Evolutionary conservation across 1,284 basidiomycete genomes (phyloP).

Genomic region (Mycena citricolor): DNA sequence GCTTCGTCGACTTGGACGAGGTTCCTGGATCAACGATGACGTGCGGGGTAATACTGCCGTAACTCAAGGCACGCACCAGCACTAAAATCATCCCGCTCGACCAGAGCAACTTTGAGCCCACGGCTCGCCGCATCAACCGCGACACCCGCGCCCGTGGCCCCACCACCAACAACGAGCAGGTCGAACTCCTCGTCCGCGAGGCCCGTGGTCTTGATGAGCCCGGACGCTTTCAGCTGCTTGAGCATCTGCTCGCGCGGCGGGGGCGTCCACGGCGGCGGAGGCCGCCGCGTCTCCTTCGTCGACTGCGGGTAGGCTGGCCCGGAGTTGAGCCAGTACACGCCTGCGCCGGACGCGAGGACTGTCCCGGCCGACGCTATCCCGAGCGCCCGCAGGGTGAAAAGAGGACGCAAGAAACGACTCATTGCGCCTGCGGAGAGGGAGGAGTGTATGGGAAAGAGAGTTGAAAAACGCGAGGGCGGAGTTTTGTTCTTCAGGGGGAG

Average conservation of each 20-base stretch:
- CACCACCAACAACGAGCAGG: conserved; percentile 87
- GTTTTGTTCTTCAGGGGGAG: no score
- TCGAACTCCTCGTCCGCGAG: conserved; percentile 60
- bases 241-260: conserved; percentile 68
- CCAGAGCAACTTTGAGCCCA: conserved; percentile 90
- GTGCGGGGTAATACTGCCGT: background rate
- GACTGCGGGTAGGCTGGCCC: conserved; percentile 64
- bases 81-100: conserved; percentile 92
- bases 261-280: conserved; percentile 76
- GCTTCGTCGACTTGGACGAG: conserved; percentile 95
- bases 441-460: no score
- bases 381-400: conserved; percentile 56
- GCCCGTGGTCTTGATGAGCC: conserved; percentile 27
- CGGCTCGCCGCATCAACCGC: conserved; percentile 93
- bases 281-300: conserved; percentile 59
- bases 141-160: conserved; percentile 93
- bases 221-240: conserved; percentile 50
- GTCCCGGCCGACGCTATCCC: conserved; percentile 53
- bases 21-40: conserved; percentile 61
- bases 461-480: no score
- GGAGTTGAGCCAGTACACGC: conserved; percentile 71
- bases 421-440: no score
- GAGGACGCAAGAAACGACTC: conserved; percentile 42
- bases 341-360: conserved; percentile 50
- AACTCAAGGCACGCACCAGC: conserved; percentile 52